phyloP scores from a whole-genome alignment of 1,284 basidiomycete species.

The Cutaneotrichosporon cavernicola region DNA sequence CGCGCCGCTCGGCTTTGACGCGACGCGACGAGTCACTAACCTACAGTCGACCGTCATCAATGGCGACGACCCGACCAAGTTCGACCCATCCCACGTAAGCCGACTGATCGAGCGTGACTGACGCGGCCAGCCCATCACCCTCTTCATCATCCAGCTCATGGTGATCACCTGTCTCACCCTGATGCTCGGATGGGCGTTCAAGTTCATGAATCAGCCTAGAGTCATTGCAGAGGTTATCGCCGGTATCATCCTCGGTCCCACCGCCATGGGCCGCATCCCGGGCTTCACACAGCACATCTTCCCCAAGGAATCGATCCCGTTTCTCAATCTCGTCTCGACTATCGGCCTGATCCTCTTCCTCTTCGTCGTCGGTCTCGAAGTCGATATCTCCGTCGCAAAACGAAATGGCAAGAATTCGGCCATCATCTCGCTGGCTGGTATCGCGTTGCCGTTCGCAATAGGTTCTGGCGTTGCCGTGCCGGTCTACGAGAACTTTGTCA shows the following conservation, averaged over 20 bases:
- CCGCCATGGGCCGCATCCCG: conserved; percentile 67
- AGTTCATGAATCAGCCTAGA: conserved; percentile 72
- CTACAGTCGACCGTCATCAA: conserved; percentile 17
- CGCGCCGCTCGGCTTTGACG: not conserved
- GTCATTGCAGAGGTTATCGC: conserved; percentile 87
- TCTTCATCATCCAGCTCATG: conserved; percentile 68
- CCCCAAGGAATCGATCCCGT: conserved; percentile 67
- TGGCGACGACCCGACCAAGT: conserved; percentile 47
- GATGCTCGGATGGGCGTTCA: conserved; percentile 63
- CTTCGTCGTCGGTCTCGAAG: conserved; percentile 89
- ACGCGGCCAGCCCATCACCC: conserved; percentile 62
- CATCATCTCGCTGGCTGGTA: conserved; percentile 62
- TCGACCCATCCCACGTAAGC: conserved; percentile 59
- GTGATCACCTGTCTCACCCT: conserved; percentile 76
- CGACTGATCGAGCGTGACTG: no score
- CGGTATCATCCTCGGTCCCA: conserved; percentile 74
- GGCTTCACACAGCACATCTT: conserved; percentile 82
- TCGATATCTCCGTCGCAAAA: conserved; percentile 75
- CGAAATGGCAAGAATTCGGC: conserved; percentile 68
- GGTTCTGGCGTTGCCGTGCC: conserved; percentile 79
- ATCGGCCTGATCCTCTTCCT: conserved; percentile 90
- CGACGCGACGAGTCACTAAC: conserved; percentile 1
- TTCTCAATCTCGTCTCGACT: conserved; percentile 83
- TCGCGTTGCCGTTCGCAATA: conserved; percentile 76
- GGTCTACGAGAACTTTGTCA: conserved; percentile 75